A percentile compares a stretch with the other conserved stretches of the same genome.
phyloP scores from a whole-genome alignment of 1,284 basidiomycete species.

The Leccinum fallax region DNA sequence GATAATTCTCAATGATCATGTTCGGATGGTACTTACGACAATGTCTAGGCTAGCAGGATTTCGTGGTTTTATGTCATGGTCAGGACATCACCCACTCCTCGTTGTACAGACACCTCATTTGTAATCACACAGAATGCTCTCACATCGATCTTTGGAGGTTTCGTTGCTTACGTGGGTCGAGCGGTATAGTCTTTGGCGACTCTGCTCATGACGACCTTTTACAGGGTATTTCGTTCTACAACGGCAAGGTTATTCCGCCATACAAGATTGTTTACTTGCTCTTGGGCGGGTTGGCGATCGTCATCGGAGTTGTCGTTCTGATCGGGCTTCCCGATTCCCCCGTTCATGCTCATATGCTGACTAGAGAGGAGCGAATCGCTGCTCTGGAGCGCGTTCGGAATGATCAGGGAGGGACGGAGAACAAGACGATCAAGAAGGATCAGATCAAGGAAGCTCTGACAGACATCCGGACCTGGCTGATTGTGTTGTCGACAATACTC shows the following conservation, averaged over 20 bases:
- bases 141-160: constrained; percentile 66
- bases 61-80: constrained; percentile 74
- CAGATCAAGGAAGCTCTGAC: constrained; percentile 61
- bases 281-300: constrained; percentile 60
- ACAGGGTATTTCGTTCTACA: constrained; percentile 61
- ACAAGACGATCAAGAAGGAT: constrained; percentile 60
- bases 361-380: constrained; percentile 61
- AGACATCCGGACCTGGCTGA: constrained; percentile 66
- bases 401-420: constrained; percentile 66
- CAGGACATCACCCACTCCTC: constrained; percentile 10
- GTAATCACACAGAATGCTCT: constrained; percentile 51
- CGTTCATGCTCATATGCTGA: constrained; percentile 58
- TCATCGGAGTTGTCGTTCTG: constrained; percentile 58
- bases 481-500: constrained; percentile 58
- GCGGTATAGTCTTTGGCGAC: neutral
- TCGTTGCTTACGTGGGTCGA: constrained; percentile 58
- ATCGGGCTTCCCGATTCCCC: constrained; percentile 70
- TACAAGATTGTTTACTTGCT: constrained; percentile 68
- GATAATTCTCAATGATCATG: neutral
- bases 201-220: neutral
- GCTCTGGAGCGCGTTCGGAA: constrained; percentile 68
- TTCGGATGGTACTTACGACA: neutral
- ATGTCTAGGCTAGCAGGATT: constrained; percentile 51
- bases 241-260: constrained; percentile 48
- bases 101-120: neutral